Evolutionary conservation across 2,329 filamentous ascomycete species (phyloP).

Genomic region (Colletotrichum sp.): DNA sequence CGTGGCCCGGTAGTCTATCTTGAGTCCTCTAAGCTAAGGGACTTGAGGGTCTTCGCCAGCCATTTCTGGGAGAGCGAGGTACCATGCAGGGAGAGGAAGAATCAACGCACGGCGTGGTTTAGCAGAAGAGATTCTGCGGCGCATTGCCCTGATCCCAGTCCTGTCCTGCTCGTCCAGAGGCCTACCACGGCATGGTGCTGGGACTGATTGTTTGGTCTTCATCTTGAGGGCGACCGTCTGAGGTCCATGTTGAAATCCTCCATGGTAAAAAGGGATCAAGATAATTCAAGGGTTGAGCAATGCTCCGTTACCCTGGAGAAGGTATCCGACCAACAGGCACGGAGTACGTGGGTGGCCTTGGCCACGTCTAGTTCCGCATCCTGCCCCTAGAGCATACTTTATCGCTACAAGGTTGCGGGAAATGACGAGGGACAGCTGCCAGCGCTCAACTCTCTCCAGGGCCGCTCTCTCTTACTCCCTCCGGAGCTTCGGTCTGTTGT

Average conservation of each 20-base stretch:
- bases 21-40: not conserved
- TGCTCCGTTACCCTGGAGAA: not conserved
- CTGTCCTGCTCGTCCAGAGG: not conserved
- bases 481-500: not conserved
- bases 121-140: not conserved
- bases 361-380: not conserved
- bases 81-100: not conserved
- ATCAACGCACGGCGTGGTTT: not conserved
- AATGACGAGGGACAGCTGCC: not conserved
- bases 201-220: not conserved
- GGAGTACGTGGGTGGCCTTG: not conserved
- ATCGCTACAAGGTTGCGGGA: not conserved
- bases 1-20: constrained; percentile 4
- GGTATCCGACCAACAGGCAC: not conserved
- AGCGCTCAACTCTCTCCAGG: not conserved
- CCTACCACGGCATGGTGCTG: not conserved
- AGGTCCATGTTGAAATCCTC: not conserved
- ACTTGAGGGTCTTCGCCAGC: not conserved
- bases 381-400: not conserved
- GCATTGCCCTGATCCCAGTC: not conserved
- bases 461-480: not conserved
- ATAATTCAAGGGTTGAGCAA: not conserved
- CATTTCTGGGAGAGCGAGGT: not conserved
- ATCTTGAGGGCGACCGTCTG: not conserved
- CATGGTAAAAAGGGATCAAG: not conserved